Percentiles rank a stretch among this genome's conserved stretches.
phyloP scores from a whole-genome alignment of 1,139 yeast species.

The Candida mesenterica region DNA sequence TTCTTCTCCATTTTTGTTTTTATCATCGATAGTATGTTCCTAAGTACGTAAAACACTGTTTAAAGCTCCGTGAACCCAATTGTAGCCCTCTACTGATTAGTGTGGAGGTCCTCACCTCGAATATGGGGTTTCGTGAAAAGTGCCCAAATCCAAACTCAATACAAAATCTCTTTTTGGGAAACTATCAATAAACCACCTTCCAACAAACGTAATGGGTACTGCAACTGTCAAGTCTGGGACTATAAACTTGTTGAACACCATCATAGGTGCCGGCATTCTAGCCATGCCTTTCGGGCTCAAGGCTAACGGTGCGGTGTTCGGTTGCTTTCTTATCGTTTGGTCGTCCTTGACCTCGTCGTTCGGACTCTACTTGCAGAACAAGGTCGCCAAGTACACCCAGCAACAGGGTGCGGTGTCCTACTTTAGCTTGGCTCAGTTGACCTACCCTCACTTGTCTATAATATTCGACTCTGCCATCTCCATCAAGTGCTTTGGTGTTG shows the following conservation, averaged over 20 bases:
- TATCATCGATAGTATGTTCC: too few relatives aligned
- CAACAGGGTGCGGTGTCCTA: slow-evolving; percentile 52
- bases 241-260: slow-evolving; percentile 53
- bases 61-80: too few relatives aligned
- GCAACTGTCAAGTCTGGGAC: slow-evolving; percentile 52
- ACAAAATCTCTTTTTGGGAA: too few relatives aligned
- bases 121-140: too few relatives aligned
- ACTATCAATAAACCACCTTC: background rate
- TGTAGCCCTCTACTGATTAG: too few relatives aligned
- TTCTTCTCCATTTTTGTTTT: background rate
- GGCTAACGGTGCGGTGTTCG: slow-evolving; percentile 50
- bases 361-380: slow-evolving; percentile 52
- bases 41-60: too few relatives aligned
- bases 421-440: slow-evolving; percentile 52
- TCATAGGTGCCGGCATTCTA: slow-evolving; percentile 56
- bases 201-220: slow-evolving; percentile 15
- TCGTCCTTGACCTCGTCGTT: slow-evolving; percentile 51
- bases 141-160: too few relatives aligned
- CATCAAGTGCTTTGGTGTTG: slow-evolving; percentile 82
- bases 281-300: slow-evolving; percentile 59
- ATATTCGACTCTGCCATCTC: slow-evolving; percentile 52
- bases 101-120: too few relatives aligned
- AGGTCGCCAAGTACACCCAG: slow-evolving; percentile 49
- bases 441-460: slow-evolving; percentile 49
- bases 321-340: slow-evolving; percentile 44